A percentile compares a stretch with the other conserved stretches of the same genome.
phyloP scores from a whole-genome alignment of 23 red algal species.

The Gracilariopsis chorda region DNA sequence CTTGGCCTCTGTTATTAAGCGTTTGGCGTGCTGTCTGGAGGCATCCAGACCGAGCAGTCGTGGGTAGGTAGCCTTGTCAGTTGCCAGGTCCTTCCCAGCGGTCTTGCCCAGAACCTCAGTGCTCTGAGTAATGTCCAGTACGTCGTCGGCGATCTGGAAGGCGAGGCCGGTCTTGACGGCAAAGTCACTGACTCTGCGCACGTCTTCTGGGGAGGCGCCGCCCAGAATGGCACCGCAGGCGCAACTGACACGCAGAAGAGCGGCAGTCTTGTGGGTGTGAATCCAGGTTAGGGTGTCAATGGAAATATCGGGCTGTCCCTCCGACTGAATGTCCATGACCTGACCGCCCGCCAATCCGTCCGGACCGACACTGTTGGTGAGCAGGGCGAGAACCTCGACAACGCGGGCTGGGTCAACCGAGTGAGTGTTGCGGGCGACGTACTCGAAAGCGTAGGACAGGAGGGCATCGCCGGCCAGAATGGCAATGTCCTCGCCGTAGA shows the following conservation, averaged over 20 bases:
- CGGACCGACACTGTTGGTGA: conserved; percentile 73
- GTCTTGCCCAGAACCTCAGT: conserved; percentile 93
- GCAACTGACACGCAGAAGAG: conserved; percentile 76
- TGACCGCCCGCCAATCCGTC: conserved; percentile 94
- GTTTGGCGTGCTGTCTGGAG: conserved; percentile 53
- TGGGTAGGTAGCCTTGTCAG: conserved; percentile 92
- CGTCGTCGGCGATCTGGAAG: conserved; percentile 98
- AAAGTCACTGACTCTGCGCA: conserved; percentile 68
- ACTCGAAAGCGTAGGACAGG: conserved; percentile 85
- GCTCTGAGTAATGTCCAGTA: conserved; percentile 87
- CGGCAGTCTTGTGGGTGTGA: conserved; percentile 97
- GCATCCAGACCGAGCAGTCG: conserved; percentile 88
- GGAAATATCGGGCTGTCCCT: conserved; percentile 76
- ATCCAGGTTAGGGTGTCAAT: conserved; percentile 91
- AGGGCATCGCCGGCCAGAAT: conserved; percentile 97
- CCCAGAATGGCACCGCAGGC: conserved; percentile 88
- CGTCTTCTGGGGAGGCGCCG: conserved; percentile 80
- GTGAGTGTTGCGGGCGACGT: conserved; percentile 76
- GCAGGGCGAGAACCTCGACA: conserved; percentile 65
- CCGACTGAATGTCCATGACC: conserved; percentile 87
- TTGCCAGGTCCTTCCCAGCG: conserved; percentile 90
- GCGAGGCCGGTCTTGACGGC: conserved; percentile 95
- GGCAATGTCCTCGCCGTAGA: conserved; percentile 97
- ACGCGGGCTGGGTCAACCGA: conserved; percentile 60
- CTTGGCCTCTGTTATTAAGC: conserved; percentile 82